Base-by-base conservation (phyloP, 2,329 filamentous ascomycete genomes). In the Arthrobotrys musiformis region DNA sequence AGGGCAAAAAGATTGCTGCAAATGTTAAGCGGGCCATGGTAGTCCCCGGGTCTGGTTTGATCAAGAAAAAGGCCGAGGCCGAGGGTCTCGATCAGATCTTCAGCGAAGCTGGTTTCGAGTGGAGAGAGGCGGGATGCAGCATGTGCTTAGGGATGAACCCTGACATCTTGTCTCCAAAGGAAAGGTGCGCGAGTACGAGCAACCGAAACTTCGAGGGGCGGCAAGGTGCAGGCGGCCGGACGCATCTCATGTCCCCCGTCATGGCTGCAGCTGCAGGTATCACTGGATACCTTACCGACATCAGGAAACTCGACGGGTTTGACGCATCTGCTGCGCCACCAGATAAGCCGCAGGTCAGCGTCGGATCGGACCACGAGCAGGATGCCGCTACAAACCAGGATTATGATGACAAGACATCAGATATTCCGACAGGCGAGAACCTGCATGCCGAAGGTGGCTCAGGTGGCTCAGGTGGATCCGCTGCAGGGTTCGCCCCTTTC, bases 131-230 rank as follows among this genome's bases (percentile, higher is more conserved):
- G 80, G 95, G 95, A 60, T 99, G 95, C 88, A 97, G 93, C 79
- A 99, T 99, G 95, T 98, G 95, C 83, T 88, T 99, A 68, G 95
- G 95, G 83, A 99, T 99, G 94, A 99, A 99, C 86, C 94, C 95
- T 0, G 95, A 99, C 83, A 98, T 99, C 79, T 88, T 98, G 54
- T 90, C 93, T 1, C 94, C 95, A 66, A 89, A 91, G 83, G 95
- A 99, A 85, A 91, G 95, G 82, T 98, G 95, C 83, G 95, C 95
- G 46, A 94, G 91, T 82, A 98, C 95, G 60, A 96, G 93, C 79
- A 98, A 98, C 86, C 92, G 95, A 81, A 98, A 98, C 85, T 98
- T 98, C 81, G 95, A 98, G 84, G 95, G 95, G 78, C 91, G 95
- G 79, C 95, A 99, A 85, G 95, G 95, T 82, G 93, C 94, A 77